Conservation (phyloP, 2,329 filamentous ascomycete genomes). For the Neofusicoccum ribis region DNA sequence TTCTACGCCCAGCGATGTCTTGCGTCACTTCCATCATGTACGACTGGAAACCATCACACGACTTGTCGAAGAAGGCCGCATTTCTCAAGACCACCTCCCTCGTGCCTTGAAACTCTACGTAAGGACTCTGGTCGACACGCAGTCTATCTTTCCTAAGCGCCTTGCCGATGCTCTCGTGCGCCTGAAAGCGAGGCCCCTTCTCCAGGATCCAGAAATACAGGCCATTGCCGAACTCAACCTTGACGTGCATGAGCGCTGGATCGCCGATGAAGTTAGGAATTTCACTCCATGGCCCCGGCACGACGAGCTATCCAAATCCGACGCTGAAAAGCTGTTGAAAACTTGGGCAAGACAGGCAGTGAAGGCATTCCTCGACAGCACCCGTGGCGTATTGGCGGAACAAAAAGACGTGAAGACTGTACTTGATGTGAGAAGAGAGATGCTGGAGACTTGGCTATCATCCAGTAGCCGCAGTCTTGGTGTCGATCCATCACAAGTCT, state of each 20-base stretch:
- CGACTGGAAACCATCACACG: slow-evolving; percentile 67
- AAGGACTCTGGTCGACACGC: slow-evolving; percentile 74
- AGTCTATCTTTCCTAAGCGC: slow-evolving; percentile 70
- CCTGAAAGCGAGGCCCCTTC: slow-evolving; percentile 68
- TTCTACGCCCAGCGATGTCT: slow-evolving; percentile 74
- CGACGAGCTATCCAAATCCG: slow-evolving; percentile 58
- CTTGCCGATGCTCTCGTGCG: slow-evolving; percentile 68
- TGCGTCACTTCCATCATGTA: slow-evolving; percentile 75
- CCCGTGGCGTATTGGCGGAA: slow-evolving; percentile 59
- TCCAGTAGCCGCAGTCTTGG: slow-evolving; percentile 65
- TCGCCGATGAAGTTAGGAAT: slow-evolving; percentile 76
- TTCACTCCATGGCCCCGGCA: slow-evolving; percentile 88
- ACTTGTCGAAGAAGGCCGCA: slow-evolving; percentile 55
- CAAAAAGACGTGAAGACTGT: slow-evolving; percentile 68
- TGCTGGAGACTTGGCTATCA: slow-evolving; percentile 74
- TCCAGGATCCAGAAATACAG: slow-evolving; percentile 69
- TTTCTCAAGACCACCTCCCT: slow-evolving; percentile 57
- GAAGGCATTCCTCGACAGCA: slow-evolving; percentile 53
- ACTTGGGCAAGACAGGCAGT: slow-evolving; percentile 44
- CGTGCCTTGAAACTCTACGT: slow-evolving; percentile 72
- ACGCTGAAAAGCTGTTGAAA: slow-evolving; percentile 43
- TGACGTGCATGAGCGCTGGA: slow-evolving; percentile 77
- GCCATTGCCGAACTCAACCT: slow-evolving; percentile 70
- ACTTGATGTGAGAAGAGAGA: slow-evolving; percentile 66
- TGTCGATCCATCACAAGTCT: slow-evolving; percentile 67